Conservation (phyloP, 352 stramenopile genomes). For the Globisporangium echinulatum region DNA sequence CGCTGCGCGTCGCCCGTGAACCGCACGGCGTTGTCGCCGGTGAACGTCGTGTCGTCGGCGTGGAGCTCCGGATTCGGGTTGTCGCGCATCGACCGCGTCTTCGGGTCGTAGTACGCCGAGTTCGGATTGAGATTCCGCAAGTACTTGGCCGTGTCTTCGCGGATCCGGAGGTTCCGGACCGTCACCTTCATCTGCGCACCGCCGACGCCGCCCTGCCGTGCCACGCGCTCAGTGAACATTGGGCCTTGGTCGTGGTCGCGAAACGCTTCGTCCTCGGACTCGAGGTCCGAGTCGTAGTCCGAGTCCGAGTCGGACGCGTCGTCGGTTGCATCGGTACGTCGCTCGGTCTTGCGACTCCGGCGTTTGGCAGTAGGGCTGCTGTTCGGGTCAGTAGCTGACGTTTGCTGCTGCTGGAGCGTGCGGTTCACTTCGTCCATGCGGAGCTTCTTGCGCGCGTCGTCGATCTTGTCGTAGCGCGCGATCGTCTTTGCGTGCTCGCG, state of each 20-base stretch:
- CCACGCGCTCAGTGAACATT: constrained; percentile 92
- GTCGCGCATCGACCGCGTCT: constrained; percentile 97
- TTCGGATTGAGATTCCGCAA: constrained; percentile 97
- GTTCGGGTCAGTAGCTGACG: constrained; percentile 9
- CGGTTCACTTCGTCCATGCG: constrained; percentile 77
- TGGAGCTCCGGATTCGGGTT: constrained; percentile 96
- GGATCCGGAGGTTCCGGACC: constrained; percentile 97
- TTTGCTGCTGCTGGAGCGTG: constrained; percentile 30
- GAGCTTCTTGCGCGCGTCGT: constrained; percentile 69
- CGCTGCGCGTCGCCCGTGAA: constrained; percentile 91
- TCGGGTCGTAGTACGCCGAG: constrained; percentile 98
- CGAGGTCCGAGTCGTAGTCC: constrained; percentile 87
- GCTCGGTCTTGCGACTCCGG: constrained; percentile 20
- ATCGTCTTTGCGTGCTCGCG: constrained; percentile 78
- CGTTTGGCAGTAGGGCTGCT: constrained; percentile 19
- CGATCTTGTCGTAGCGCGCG: constrained; percentile 77
- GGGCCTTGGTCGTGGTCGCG: constrained; percentile 88
- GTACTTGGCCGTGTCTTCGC: constrained; percentile 99
- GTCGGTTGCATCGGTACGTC: constrained; percentile 10
- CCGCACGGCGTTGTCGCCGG: constrained; percentile 94
- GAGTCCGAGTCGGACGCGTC: constrained; percentile 61
- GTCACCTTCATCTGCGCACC: constrained; percentile 98
- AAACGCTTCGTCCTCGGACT: constrained; percentile 90
- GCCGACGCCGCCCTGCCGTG: constrained; percentile 93
- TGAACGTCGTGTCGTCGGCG: constrained; percentile 90